Conservation (phyloP, 2,329 filamentous ascomycete genomes). For the Tolypocladium sp. region DNA sequence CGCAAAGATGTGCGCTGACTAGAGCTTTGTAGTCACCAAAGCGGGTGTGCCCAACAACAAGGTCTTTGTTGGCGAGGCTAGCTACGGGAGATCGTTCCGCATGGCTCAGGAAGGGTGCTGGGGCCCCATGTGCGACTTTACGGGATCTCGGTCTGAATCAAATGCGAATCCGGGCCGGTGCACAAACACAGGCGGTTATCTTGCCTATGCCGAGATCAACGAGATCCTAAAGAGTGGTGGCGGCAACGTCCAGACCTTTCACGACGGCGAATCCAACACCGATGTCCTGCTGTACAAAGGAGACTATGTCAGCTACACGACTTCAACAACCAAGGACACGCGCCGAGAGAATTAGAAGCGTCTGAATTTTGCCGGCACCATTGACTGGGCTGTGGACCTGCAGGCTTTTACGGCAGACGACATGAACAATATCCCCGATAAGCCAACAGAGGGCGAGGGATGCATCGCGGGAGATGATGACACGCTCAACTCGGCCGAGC, state of each 20-base stretch:
- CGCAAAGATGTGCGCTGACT: no score
- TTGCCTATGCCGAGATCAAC: conserved; percentile 16
- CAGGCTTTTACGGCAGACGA: no score
- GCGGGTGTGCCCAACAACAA: conserved; percentile 14
- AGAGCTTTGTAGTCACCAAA: conserved; percentile 6
- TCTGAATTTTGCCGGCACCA: no score
- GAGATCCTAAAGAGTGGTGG: conserved; percentile 2
- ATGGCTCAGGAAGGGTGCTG: conserved; percentile 14
- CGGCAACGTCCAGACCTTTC: background rate
- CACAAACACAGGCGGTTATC: conserved; percentile 15
- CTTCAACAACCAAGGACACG: no score
- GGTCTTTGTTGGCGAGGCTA: conserved; percentile 14
- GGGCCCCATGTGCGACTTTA: conserved; percentile 10
- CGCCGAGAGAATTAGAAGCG: no score
- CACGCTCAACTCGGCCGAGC: no score
- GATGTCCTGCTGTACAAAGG: conserved; percentile 3
- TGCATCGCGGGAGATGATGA: no score
- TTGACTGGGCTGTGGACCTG: no score
- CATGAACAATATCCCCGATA: no score
- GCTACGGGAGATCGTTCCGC: conserved; percentile 19
- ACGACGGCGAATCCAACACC: conserved; percentile 1
- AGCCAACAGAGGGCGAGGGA: no score
- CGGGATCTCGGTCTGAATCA: conserved; percentile 7
- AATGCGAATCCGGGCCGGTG: conserved; percentile 12
- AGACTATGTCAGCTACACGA: no score